Conservation (phyloP, 352 stramenopile genomes). For the Phytophthora ramorum region DNA sequence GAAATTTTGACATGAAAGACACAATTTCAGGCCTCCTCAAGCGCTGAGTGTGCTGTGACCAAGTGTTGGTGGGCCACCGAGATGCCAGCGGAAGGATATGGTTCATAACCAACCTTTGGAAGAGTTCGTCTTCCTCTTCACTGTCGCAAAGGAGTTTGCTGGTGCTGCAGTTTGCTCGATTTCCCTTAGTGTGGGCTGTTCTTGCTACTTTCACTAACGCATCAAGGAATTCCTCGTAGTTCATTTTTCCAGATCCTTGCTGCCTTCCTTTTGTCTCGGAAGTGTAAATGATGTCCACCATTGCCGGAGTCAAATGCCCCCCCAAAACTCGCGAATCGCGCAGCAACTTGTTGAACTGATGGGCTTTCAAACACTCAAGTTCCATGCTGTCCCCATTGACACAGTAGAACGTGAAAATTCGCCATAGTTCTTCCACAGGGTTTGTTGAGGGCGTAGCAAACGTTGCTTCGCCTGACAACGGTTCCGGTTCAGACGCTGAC, state of each 20-base stretch:
- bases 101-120: constrained; percentile 65
- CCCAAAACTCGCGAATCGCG: constrained; percentile 66
- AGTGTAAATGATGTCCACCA: constrained; percentile 84
- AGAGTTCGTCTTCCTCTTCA: constrained; percentile 57
- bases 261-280: constrained; percentile 77
- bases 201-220: constrained; percentile 73
- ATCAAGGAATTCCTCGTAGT: constrained; percentile 82
- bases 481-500: constrained; percentile 18
- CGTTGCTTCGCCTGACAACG: constrained; percentile 4
- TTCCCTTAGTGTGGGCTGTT: constrained; percentile 38
- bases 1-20: constrained; percentile 69
- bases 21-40: constrained; percentile 61
- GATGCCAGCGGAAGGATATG: constrained; percentile 65
- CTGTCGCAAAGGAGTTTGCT: constrained; percentile 47
- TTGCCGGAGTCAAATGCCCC: constrained; percentile 60
- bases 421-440: constrained; percentile 74
- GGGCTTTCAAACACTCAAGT: constrained; percentile 69
- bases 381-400: constrained; percentile 80
- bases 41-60: constrained; percentile 56
- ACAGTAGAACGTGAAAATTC: constrained; percentile 85
- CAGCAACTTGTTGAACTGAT: constrained; percentile 80
- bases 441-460: constrained; percentile 18
- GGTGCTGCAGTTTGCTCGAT: constrained; percentile 31
- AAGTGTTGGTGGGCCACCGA: constrained; percentile 61
- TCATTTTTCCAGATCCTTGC: constrained; percentile 70